Percentiles rank a stretch among this genome's conserved stretches.
These are phyloP conservation scores for Mortierella sp. DNA, from an alignment of 371 early-diverging fungal species.

Conservation along the genomic window DNA sequence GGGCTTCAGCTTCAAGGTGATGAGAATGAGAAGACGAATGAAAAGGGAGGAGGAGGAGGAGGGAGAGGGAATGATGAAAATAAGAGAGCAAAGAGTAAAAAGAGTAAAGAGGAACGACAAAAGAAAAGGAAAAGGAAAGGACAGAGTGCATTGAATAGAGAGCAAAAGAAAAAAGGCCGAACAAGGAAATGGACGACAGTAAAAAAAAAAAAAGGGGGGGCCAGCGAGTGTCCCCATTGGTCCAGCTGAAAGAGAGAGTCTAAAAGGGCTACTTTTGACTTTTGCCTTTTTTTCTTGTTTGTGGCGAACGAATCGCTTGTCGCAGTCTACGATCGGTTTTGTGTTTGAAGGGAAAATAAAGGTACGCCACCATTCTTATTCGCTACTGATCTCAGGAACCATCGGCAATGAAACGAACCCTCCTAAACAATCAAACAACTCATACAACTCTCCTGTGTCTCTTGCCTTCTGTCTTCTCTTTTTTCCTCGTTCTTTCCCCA, in stretches of 20 bases:
- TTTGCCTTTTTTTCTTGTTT: neutral
- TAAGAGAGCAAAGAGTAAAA: too few relatives aligned
- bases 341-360: neutral
- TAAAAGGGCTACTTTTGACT: neutral
- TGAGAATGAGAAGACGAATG: neutral
- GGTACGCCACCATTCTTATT: neutral
- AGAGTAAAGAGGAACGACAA: neutral
- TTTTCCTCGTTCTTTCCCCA: neutral
- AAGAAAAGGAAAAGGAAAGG: neutral
- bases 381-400: slow-evolving; percentile 3
- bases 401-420: neutral
- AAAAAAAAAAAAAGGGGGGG: neutral
- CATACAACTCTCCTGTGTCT: neutral
- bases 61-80: too few relatives aligned
- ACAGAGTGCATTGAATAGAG: neutral
- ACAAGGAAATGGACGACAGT: neutral
- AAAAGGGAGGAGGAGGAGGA: neutral
- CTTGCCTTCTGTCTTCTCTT: neutral
- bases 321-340: neutral
- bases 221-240: neutral
- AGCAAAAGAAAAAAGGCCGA: slow-evolving; percentile 5
- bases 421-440: neutral
- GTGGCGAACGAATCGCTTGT: neutral
- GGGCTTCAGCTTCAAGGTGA: neutral
- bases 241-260: neutral